Conservation (phyloP, 2,329 filamentous ascomycete genomes). For the Alternaria infectoria region DNA sequence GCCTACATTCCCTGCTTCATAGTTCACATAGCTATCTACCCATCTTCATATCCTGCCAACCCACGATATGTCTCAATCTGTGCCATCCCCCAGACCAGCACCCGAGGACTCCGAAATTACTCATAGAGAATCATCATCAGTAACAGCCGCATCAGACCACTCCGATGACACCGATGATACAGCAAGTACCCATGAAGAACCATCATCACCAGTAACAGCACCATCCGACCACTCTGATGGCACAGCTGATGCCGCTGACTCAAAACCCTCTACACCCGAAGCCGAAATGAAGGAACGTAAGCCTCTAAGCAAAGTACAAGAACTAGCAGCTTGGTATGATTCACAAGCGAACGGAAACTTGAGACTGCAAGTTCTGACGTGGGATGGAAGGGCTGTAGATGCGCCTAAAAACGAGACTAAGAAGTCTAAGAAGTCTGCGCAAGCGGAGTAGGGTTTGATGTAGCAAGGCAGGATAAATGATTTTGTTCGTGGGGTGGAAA, state of each 20-base stretch:
- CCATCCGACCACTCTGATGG: not conserved
- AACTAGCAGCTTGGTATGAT: not conserved
- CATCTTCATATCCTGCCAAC: not conserved
- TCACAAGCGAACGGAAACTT: not conserved
- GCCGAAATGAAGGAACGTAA: not conserved
- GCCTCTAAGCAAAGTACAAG: not conserved
- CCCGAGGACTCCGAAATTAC: fast-evolving
- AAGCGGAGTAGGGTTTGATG: not conserved
- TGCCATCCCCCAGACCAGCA: not conserved
- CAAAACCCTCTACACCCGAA: not conserved
- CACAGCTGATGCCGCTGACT: no score
- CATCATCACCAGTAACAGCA: not conserved
- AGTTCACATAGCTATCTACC: not conserved
- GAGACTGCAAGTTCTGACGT: not conserved
- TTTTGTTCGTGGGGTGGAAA: not conserved
- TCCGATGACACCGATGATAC: not conserved
- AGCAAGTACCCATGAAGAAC: not conserved
- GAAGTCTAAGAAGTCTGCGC: not conserved
- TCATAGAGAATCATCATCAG: not conserved
- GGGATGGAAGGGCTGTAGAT: not conserved
- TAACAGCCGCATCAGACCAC: not conserved
- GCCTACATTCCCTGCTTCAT: not conserved
- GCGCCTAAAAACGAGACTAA: not conserved
- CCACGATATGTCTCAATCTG: not conserved
- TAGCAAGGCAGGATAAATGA: not conserved